phyloP scores from a whole-genome alignment of 495 filamentous ascomycete genomes.

The Geoglossum glabrum region DNA sequence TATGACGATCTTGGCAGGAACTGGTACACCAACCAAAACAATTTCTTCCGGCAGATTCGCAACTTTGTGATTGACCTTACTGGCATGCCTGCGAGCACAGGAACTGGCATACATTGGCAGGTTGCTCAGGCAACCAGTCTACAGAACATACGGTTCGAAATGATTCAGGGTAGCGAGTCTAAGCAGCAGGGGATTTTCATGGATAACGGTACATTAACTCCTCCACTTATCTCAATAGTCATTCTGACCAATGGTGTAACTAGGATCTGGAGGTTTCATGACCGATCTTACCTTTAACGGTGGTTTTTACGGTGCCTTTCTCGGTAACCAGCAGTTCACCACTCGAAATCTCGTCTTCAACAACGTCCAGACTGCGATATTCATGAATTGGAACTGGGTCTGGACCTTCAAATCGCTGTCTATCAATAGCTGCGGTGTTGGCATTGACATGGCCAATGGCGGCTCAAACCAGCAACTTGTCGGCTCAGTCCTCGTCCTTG shows the following conservation, averaged over 20 bases:
- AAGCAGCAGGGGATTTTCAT: conserved; percentile 80
- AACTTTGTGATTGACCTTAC: conserved; percentile 85
- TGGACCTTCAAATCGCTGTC: conserved; percentile 69
- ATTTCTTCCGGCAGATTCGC: conserved; percentile 92
- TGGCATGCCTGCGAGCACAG: conserved; percentile 37
- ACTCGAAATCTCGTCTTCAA: conserved; percentile 83
- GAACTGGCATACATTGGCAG: conserved; percentile 91
- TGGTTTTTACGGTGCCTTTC: conserved; percentile 63
- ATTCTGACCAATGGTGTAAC: neutral
- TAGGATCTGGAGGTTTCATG: conserved; percentile 59
- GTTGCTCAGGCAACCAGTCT: conserved; percentile 84
- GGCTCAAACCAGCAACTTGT: conserved; percentile 40
- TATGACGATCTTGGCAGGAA: conserved; percentile 39
- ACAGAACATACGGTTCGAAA: conserved; percentile 58
- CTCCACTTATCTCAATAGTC: neutral
- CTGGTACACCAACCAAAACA: conserved; percentile 85
- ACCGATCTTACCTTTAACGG: conserved; percentile 73
- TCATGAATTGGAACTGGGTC: conserved; percentile 89
- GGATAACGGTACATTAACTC: conserved; percentile 52
- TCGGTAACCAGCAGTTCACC: conserved; percentile 91
- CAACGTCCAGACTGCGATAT: conserved; percentile 71
- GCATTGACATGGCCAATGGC: conserved; percentile 62
- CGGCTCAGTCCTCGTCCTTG: conserved; percentile 62
- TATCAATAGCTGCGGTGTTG: conserved; percentile 63
- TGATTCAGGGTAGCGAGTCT: conserved; percentile 46